Base-by-base conservation (phyloP, 2,329 filamentous ascomycete species). In the Monosporascus sp. region DNA sequence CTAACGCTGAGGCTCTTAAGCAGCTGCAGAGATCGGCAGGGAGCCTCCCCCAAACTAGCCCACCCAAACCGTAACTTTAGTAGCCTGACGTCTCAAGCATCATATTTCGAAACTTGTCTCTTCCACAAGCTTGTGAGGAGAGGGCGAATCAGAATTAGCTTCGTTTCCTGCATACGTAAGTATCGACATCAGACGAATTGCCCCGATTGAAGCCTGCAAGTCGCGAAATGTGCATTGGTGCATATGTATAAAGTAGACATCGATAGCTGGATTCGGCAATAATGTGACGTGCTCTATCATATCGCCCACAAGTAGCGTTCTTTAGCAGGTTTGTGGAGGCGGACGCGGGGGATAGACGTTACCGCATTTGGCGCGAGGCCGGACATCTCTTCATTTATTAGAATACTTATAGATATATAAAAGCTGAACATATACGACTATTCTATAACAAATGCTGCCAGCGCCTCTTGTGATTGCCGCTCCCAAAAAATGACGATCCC, bases 131-230 rank as follows among this genome's bases (percentile, higher is more conserved):
- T 35, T 35, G 31, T 5, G 11, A 35, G 11, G 28, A 9, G 18
- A 41, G 38, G 60, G 57, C 55, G 55, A 62, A 56, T 61, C 57
- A 59, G 58, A 60, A 49, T 61, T 56, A 57, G 54, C 38, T 41
- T 17, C 17, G 17, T 3, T 41, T 41, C 18, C 38, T 20, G 1
- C 18, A 41, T 41, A 22, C 20, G 20, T 22, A 22, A 22, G 20
- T 22, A 18, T 41, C 17, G 38, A n/a, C 38, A 41, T 41, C 31
- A 35, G 31, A 35, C 31, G 31, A 35, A 35, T 35, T 35, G 31
- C 11, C 28, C 31, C 9, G 4, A 9, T 35, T 5, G 31, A 35
- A 35, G 28, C 28, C 31, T 35, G 1, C 6, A 14, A 14, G 5
- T 9, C 28, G 31, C 31, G 5, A 35, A 35, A 35, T 4, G 11